Evolutionary conservation across 129 eudicot species (phyloP).

Genomic region (Escallonia rubra): DNA sequence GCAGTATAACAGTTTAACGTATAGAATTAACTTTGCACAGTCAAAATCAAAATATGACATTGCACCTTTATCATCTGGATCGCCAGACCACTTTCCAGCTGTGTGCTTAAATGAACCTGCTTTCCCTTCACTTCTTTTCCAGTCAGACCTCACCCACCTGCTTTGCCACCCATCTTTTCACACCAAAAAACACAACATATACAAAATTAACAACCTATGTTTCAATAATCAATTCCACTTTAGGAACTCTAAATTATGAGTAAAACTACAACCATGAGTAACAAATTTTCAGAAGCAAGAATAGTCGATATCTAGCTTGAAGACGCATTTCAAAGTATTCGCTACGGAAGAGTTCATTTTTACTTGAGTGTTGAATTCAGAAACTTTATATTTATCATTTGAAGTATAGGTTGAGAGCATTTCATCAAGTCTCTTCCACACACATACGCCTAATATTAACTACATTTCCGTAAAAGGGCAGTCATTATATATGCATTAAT

Average conservation of each 20-base stretch:
- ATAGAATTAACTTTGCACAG: too few relatives aligned
- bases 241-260: neutral
- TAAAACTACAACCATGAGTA: neutral
- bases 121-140: slow-evolving; percentile 94
- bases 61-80: slow-evolving; percentile 94
- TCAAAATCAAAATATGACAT: too few relatives aligned
- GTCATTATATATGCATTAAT: too few relatives aligned
- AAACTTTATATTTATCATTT: neutral
- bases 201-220: neutral
- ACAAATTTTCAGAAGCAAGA: neutral
- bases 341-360: neutral
- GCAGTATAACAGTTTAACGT: too few relatives aligned
- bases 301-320: neutral
- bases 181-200: slow-evolving; percentile 10
- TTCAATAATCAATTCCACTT: neutral
- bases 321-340: neutral
- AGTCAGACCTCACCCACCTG: slow-evolving; percentile 95
- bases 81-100: slow-evolving; percentile 93
- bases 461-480: too few relatives aligned
- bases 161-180: slow-evolving; percentile 88
- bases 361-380: neutral
- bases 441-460: too few relatives aligned
- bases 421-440: too few relatives aligned
- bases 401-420: neutral
- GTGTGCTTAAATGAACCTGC: slow-evolving; percentile 98